Evolutionary conservation across 805 yeast genomes (phyloP), one percentile per base, ranked within the genome.

Genomic region (Nematodospora valgi): DNA sequence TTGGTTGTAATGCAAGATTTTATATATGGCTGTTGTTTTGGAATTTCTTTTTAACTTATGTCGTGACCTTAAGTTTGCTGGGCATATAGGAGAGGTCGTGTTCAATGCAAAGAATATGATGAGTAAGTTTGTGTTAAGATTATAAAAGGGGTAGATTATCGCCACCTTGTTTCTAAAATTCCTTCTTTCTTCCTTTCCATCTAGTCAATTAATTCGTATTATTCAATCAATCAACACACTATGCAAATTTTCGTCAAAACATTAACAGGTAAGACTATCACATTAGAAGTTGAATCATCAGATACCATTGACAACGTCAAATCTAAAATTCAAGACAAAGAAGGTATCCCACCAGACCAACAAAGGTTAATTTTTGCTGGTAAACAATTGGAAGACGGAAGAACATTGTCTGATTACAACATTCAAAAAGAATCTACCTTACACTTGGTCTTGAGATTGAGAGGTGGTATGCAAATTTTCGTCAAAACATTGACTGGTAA

Each of bases 301-400:
- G 97, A 89, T 78, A 87, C 96, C 47, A 87, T 91, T 63, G 96
- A 88, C 79, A 87, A 86, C 59, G 96, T 89, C 74, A 89, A 87
- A 78, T 75, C 94, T 58, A 88, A 88, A 79, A 88, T 89, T 63
- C 95, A 86, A 77, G 96, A 87, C 76, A 87, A 86, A 74, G 96
- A 88, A 69, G 96, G 96, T 61, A 87, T 88, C 58, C 96, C 97
- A 65, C 95, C 96, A 54, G 96, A 87, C 70, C 96, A 88, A 70
- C 97, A 89, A 74, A 82, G 96, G 74, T 80, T 88, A 58, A 87
- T 89, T 74, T 89, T 88, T 59, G 96, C 96, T 56, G 96, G 96
- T 79, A 88, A 87, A 78, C 96, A 86, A 74, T 80, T 88, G 66
- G 96, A 87, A 72, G 93, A 85, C 48, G 96, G 96, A 53, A 86